Base-by-base conservation (phyloP, 192 early-diverging fungal genomes). In the Podila clonocystis region DNA sequence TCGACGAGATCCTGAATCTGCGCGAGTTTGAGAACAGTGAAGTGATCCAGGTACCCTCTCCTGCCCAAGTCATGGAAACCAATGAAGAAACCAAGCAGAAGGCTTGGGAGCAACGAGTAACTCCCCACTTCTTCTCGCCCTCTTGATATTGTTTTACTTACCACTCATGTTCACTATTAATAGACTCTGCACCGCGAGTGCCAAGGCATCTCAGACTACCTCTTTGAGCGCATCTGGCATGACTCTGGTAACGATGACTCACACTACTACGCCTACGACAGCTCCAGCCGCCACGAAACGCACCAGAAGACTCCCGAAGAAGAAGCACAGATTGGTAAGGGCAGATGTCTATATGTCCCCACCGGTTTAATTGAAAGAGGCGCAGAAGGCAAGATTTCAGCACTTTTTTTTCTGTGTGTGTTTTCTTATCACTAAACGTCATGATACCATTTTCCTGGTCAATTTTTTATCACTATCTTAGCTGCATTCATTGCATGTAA, bases 301-400 rank as follows among this genome's bases (percentile, higher is more conserved):
- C 28, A 71, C 15, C 49, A 48, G 8, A 79, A 79, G 36, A 71
- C 68, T 58, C 60, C 45, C 38, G 70, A 78, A 8, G 75, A 79
- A 58, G 75, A 79, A 26, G 70, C 75, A 5, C 75, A 79, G 50
- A 79, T 68, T 58, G 75, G 75, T 72, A 79, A 55, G 67, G 5
- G 5, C 0, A 0, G 33, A 9, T 19, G 24, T 26, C 38, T 3
- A 4, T 31, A 20, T 11, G n/a, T 59, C n/a, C n/a, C n/a, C n/a
- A n/a, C n/a, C n/a, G n/a, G n/a, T n/a, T n/a, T n/a, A n/a, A n/a
- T n/a, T n/a, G n/a, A n/a, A n/a, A n/a, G n/a, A n/a, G 41, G 15
- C 41, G 41, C 34, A 45, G 55, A 58, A 24, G 4, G 33, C 5
- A 2, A 31, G n/a, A n/a, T 29, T 0, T 13, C 58, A 24, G 2